phyloP scores from a whole-genome alignment of 192 early-diverging fungal species.

The Entophlyctis helioformis region DNA sequence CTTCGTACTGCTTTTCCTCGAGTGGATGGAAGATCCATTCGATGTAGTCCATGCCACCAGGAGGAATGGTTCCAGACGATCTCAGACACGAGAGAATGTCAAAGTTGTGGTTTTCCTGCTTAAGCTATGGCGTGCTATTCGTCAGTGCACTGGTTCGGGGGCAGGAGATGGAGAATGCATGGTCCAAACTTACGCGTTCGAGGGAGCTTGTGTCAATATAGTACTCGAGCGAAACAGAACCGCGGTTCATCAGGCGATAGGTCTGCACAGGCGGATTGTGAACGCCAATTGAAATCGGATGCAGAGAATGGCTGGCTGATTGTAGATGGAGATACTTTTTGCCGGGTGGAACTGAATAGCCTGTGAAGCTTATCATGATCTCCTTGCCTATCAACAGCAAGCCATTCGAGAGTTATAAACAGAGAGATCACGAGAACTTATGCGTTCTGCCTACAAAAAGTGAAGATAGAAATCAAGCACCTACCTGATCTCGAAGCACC shows the following conservation, averaged over 20 bases:
- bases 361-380: constrained; percentile 28
- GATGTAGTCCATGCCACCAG: constrained; percentile 23
- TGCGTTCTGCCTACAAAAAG: too few relatives aligned
- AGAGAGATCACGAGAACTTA: too few relatives aligned
- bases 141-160: too few relatives aligned
- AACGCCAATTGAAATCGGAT: constrained; percentile 26
- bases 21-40: constrained; percentile 41
- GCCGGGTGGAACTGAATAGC: constrained; percentile 23
- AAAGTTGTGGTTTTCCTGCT: constrained; percentile 22
- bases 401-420: too few relatives aligned
- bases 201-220: constrained; percentile 22
- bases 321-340: constrained; percentile 37
- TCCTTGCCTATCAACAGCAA: constrained; percentile 27
- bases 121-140: too few relatives aligned
- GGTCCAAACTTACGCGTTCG: constrained; percentile 6
- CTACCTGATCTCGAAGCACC: constrained; percentile 18
- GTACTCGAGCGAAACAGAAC: constrained; percentile 25
- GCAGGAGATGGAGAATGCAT: too few relatives aligned
- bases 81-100: constrained; percentile 25
- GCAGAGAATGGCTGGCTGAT: constrained; percentile 15
- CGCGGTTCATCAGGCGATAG: constrained; percentile 28
- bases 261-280: constrained; percentile 18
- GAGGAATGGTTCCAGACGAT: constrained; percentile 17
- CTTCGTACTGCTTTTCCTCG: constrained; percentile 33
- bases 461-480: too few relatives aligned